Conservation (phyloP, 495 filamentous ascomycete genomes). For the Xylaria scruposa region DNA sequence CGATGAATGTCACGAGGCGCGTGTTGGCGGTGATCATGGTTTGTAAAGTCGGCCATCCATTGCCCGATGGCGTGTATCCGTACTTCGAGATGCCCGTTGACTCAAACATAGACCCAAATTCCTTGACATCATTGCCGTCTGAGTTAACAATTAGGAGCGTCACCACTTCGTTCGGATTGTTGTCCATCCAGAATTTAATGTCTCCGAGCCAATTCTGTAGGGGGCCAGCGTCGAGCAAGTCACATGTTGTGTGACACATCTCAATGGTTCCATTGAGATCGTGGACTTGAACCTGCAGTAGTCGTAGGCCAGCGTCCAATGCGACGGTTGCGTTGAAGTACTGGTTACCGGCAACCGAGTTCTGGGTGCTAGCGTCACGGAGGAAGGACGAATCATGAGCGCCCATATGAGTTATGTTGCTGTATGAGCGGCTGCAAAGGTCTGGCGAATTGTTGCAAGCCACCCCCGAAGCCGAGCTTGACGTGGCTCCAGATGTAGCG, state of each 20-base stretch:
- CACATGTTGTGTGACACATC: constrained; percentile 72
- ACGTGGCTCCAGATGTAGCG: constrained; percentile 28
- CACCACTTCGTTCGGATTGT: constrained; percentile 70
- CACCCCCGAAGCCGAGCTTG: constrained; percentile 28
- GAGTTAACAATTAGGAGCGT: constrained; percentile 74
- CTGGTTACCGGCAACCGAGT: constrained; percentile 69
- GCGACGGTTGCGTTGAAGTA: constrained; percentile 68
- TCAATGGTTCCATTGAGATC: constrained; percentile 54
- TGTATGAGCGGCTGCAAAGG: constrained; percentile 67
- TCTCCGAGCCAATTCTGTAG: constrained; percentile 62
- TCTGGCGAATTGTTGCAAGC: constrained; percentile 72
- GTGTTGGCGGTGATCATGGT: constrained; percentile 65
- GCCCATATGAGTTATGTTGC: constrained; percentile 71
- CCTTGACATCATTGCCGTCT: constrained; percentile 55
- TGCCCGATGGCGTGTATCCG: constrained; percentile 57
- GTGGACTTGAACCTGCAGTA: constrained; percentile 75
- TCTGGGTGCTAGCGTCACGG: constrained; percentile 56
- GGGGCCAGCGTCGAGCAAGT: constrained; percentile 68
- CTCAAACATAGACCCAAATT: constrained; percentile 62
- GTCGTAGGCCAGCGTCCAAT: constrained; percentile 70
- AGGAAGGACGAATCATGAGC: constrained; percentile 75
- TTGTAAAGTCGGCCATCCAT: constrained; percentile 68
- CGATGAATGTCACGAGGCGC: constrained; percentile 68
- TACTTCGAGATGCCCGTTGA: constrained; percentile 63
- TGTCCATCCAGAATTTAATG: constrained; percentile 70